Base-by-base conservation (phyloP, 176 grass and related monocot genomes). In the Microstegium vimineum region DNA sequence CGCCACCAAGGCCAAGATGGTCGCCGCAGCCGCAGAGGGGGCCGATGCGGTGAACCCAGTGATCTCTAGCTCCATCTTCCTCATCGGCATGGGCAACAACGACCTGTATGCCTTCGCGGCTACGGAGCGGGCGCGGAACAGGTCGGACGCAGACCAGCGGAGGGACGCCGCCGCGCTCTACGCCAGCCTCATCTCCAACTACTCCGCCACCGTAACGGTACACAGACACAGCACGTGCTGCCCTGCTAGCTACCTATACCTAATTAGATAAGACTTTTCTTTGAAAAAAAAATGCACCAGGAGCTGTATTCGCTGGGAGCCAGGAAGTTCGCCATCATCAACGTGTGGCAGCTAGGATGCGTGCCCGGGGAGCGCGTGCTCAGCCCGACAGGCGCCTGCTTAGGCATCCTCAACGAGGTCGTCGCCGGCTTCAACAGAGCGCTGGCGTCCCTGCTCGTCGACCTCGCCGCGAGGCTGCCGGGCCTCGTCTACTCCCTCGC, bases 21-120 rank as follows among this genome's bases (percentile, higher is more conserved):
- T n/a, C 27, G 33, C 40, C 14, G 59, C n/a, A n/a, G n/a, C n/a
- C n/a, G n/a, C n/a, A 15, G 57, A 5, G 5, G 84, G 76, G 5
- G 0, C 9, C 56, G 4, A 1, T 0, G 8, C 17, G 1, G 66
- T 54, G 42, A 1, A 56, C 52, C 0, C 4, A 17, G 30, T 78
- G 62, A 77, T 93, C 11, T 61, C 84, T 1, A 74, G 28, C 20
- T 90, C 84, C 28, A 23, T 90, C 84, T 79, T 86, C 83, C 63
- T 90, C 36, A 0, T 90, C 14, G 54, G 79, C 40, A 13, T 31
- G 28, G 72, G 84, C 67, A 66, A 35, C 40, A 90, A 90, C 61
- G 84, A 90, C 46, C 6, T 90, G 6, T 87, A 87, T 66, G 69
- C 8, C n/a, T 87, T 83, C 78, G 12, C 41, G 5, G 5, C 28